A percentile compares a stretch with the other conserved stretches of the same genome.
Evolutionary conservation across 2,329 filamentous ascomycete species (phyloP).

Genomic region (Curvularia sp.): DNA sequence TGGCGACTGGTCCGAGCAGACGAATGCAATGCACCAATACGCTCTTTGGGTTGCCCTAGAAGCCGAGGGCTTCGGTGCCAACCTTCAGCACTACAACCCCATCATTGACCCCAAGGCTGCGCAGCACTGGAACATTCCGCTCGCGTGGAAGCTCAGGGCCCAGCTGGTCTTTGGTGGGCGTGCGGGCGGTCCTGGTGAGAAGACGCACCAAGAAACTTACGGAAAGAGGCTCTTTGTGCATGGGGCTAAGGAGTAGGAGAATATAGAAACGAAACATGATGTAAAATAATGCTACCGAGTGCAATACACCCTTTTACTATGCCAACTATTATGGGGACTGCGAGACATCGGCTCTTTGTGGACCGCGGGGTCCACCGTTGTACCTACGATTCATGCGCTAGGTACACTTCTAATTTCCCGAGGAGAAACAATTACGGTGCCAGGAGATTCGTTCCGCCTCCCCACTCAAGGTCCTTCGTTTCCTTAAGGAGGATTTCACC

Average conservation of each 20-base stretch:
- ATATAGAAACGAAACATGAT: too few relatives aligned
- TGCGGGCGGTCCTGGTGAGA: conserved; percentile 65
- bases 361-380: background rate
- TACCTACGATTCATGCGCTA: background rate
- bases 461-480: background rate
- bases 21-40: conserved; percentile 82
- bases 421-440: background rate
- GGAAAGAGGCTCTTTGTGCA: conserved; percentile 62
- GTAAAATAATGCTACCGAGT: background rate
- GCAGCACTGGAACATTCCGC: conserved; percentile 72
- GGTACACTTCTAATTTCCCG: background rate
- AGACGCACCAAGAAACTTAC: conserved; percentile 70
- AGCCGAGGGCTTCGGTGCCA: conserved; percentile 83
- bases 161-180: conserved; percentile 83
- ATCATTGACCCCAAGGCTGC: conserved; percentile 77
- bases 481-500: background rate
- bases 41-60: conserved; percentile 82
- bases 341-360: background rate
- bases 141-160: conserved; percentile 77
- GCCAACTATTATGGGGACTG: background rate
- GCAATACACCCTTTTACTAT: background rate
- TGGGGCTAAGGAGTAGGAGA: conserved; percentile 39
- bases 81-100: conserved; percentile 94
- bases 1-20: conserved; percentile 77
- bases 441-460: background rate